phyloP scores from a whole-genome alignment of 345 rosid genomes.

The Eucalyptus fibrosa region DNA sequence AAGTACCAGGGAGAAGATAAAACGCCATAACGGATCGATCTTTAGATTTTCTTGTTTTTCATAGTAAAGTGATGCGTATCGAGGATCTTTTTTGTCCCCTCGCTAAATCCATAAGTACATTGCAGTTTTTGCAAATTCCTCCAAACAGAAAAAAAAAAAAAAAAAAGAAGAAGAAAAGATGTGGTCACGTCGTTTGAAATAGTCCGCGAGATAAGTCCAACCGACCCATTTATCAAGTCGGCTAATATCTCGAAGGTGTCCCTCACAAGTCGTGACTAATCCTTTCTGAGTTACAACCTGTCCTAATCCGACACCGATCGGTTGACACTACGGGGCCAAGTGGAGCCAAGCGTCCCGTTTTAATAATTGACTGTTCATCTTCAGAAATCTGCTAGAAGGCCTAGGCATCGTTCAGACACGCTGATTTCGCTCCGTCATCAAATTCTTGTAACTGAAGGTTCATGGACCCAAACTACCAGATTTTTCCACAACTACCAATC shows the following conservation, averaged over 20 bases:
- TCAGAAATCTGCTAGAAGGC: neutral
- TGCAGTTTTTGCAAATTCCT: neutral
- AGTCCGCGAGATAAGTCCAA: neutral
- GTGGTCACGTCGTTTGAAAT: neutral
- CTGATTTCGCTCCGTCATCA: neutral
- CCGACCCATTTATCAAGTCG: neutral
- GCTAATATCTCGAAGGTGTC: neutral
- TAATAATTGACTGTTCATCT: neutral
- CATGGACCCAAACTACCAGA: neutral
- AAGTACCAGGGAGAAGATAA: neutral
- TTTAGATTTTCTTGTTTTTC: too few species aligned
- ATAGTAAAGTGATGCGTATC: too few species aligned
- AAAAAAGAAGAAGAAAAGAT: neutral
- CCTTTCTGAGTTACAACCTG: neutral
- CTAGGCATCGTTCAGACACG: neutral
- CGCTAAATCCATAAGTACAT: neutral
- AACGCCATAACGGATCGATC: too few species aligned
- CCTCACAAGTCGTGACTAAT: neutral
- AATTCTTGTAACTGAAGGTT: neutral
- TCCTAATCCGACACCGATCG: neutral
- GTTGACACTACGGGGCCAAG: neutral
- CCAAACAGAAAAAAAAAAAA: neutral
- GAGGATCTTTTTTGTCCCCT: neutral
- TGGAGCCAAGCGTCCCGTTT: neutral
- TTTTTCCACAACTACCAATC: neutral